A percentile compares a stretch with the other conserved stretches of the same genome.
Conservation (phyloP, 1,139 yeast genomes). For the Yamadazyma triangularis region DNA sequence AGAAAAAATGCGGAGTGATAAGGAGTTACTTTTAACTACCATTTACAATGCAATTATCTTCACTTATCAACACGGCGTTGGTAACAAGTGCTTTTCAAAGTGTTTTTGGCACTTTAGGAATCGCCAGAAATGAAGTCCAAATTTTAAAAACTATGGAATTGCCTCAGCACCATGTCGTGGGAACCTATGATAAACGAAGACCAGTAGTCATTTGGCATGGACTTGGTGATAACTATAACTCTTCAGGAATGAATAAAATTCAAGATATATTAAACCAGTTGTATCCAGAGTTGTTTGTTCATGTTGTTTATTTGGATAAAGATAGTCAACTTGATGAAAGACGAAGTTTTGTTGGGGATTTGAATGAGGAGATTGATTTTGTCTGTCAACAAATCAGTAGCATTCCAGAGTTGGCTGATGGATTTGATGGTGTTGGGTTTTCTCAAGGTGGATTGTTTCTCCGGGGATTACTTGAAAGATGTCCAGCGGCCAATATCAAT, state of each 20-base stretch:
- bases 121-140: too few relatives aligned
- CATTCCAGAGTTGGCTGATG: conserved; percentile 41
- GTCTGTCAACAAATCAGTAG: conserved; percentile 40
- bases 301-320: conserved; percentile 48
- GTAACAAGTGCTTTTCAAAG: too few relatives aligned
- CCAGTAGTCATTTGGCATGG: conserved; percentile 87
- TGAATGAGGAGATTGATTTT: conserved; percentile 33
- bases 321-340: conserved; percentile 51
- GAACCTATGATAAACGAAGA: conserved; percentile 9
- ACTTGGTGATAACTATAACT: conserved; percentile 69
- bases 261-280: conserved; percentile 35
- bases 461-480: conserved; percentile 59
- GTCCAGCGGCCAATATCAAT: conserved; percentile 44
- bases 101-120: too few relatives aligned
- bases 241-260: conserved; percentile 52
- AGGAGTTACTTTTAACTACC: too few relatives aligned
- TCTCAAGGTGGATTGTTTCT: conserved; percentile 81
- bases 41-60: too few relatives aligned
- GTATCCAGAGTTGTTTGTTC: conserved; percentile 50
- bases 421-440: conserved; percentile 74
- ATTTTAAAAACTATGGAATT: too few relatives aligned
- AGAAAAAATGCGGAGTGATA: too few relatives aligned
- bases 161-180: too few relatives aligned
- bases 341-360: conserved; percentile 56
- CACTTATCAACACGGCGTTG: too few relatives aligned